A percentile compares a stretch with the other conserved stretches of the same genome.
Conservation (phyloP, 768 basidiomycete species). For the button mushroom (Agaricus bisporus) region DNA sequence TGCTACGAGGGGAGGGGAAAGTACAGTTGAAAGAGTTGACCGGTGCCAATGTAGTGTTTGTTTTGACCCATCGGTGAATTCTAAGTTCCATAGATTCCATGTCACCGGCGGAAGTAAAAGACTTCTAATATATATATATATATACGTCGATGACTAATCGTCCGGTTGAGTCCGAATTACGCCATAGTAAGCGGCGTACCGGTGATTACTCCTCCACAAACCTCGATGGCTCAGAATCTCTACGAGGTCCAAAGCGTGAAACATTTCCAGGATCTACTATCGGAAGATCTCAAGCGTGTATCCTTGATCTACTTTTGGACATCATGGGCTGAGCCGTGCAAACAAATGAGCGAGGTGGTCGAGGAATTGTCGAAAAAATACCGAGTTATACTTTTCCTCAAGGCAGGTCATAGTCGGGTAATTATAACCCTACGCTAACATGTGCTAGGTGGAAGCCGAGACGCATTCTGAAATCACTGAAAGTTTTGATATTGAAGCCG, state of each 20-base stretch:
- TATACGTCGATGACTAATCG: too few species aligned
- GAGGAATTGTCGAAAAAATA: conserved; percentile 69
- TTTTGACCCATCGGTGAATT: not conserved
- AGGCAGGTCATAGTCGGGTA: conserved; percentile 36
- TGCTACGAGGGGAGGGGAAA: not conserved
- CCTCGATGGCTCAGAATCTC: conserved; percentile 20
- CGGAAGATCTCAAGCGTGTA: conserved; percentile 68
- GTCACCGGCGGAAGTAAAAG: not conserved
- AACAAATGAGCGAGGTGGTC: conserved; percentile 80
- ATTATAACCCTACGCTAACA: not conserved
- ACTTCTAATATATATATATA: too few species aligned
- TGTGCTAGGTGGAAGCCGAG: conserved; percentile 77
- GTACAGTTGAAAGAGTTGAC: not conserved
- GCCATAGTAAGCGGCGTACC: conserved; percentile 21
- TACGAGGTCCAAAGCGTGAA: conserved; percentile 50
- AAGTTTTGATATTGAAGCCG: conserved; percentile 86
- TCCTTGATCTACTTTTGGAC: conserved; percentile 96
- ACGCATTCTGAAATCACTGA: conserved; percentile 78
- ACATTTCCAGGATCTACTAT: conserved; percentile 72
- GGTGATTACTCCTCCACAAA: conserved; percentile 7
- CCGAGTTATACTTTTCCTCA: conserved; percentile 61
- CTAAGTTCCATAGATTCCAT: not conserved
- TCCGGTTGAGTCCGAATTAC: conserved; percentile 10
- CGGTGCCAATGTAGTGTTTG: not conserved
- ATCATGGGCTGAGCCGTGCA: conserved; percentile 87